Evolutionary conservation across 2,329 filamentous ascomycete genomes (phyloP), one percentile per base, ranked within the genome.

Genomic region (Penicillium brasilianum): DNA sequence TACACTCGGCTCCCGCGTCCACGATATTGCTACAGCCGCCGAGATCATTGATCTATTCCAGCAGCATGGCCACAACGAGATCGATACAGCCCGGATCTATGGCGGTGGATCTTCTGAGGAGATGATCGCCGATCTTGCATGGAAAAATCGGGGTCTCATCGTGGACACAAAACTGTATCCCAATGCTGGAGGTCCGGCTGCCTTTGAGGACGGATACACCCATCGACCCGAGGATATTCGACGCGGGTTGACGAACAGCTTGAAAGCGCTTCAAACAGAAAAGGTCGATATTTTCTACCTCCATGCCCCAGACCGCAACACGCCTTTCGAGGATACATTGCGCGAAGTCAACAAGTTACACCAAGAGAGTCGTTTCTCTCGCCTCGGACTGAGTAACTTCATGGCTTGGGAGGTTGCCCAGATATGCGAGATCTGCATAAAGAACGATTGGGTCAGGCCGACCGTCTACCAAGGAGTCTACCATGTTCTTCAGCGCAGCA

Each of bases 231-330:
- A 72, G 1, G 71, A 74, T 46, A 62, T 82, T 25, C 70, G 74
- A 0, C 61, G 71, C 5, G 76, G 70, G 3, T 59, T 83, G 5
- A 58, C 67, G 34, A 69, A 73, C 10, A 79, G 77, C 16, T 62
- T 83, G 30, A 61, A 71, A 41, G 79, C 77, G 1, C 71, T 84
- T 14, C 69, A 76, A 36, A 70, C 75, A 0, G 69, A 75, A 28
- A 77, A 76, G 59, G 70, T 85, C 2, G 76, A 84, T 41, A 78
- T 83, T 54, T 83, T 77, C 67, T 85, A 85, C 60, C 76, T 85
- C 2, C 83, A 85, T 63, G 78, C 75, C 0, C 82, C 82, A 56
- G 83, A 85, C 65, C 73, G 78, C n/a, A 78, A 70, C 0, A 78
- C 76, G 1, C 80, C 82, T 0, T 76, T 78, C 54, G 78, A 80